Evolutionary conservation across 2,329 filamentous ascomycete species (phyloP).

Genomic region (Colletotrichum horii): DNA sequence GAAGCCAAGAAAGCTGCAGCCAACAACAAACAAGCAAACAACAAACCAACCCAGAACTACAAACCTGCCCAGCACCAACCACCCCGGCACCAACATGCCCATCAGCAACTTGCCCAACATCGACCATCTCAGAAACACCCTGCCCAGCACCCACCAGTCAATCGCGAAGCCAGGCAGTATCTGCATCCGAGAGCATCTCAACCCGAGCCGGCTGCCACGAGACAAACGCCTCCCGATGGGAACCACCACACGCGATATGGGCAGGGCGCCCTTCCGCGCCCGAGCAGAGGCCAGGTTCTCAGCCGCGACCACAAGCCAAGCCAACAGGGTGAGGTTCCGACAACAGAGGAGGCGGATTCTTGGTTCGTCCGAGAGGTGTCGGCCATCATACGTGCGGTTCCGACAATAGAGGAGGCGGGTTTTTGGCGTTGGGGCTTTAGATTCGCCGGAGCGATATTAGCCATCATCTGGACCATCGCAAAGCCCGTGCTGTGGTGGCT

Average conservation of each 20-base stretch:
- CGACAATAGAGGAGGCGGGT: background rate
- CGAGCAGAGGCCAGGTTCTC: background rate
- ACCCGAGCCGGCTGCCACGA: background rate
- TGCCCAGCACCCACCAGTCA: too few species aligned
- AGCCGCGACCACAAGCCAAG: background rate
- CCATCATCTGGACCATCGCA: background rate
- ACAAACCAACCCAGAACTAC: background rate
- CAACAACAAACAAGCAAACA: background rate
- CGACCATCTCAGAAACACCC: background rate
- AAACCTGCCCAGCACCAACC: background rate
- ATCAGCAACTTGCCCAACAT: background rate
- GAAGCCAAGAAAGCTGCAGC: background rate
- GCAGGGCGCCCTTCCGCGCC: background rate
- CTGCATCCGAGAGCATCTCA: too few species aligned
- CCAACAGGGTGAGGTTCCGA: background rate
- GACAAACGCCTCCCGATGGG: background rate
- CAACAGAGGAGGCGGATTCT: background rate
- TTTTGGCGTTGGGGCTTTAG: background rate
- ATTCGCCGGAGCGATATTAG: background rate
- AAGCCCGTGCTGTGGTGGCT: background rate
- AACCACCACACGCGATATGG: background rate
- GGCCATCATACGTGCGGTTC: background rate
- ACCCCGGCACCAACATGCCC: background rate
- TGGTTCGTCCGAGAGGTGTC: background rate
- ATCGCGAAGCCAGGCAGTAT: too few species aligned